Percentiles rank a stretch among this genome's conserved stretches.
Conservation (phyloP, 2,329 filamentous ascomycete genomes). For the Sclerotinia spermophila region DNA sequence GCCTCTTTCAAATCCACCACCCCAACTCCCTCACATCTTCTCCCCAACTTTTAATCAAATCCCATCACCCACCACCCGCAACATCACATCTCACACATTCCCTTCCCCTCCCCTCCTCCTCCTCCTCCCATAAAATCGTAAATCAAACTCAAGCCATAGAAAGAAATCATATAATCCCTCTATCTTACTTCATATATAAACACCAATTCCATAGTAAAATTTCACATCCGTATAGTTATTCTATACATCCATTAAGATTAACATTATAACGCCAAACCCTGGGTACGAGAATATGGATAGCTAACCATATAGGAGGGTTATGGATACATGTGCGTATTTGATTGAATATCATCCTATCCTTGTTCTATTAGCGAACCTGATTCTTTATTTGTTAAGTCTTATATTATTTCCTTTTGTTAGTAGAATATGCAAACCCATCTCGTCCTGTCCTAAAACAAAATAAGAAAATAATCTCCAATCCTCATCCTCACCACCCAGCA, state of each 20-base stretch:
- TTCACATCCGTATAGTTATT: slow-evolving; percentile 57
- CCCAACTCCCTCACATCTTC: slow-evolving; percentile 51
- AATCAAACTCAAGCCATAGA: slow-evolving; percentile 58
- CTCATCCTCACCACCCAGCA: slow-evolving; percentile 68
- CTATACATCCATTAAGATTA: slow-evolving; percentile 67
- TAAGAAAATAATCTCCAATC: slow-evolving; percentile 52
- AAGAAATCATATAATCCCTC: slow-evolving; percentile 54
- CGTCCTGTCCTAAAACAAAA: background rate
- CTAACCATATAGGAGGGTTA: slow-evolving; percentile 84
- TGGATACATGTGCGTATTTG: too few relatives aligned
- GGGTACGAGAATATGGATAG: slow-evolving; percentile 70
- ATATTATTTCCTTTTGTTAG: slow-evolving; percentile 35
- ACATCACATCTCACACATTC: slow-evolving; percentile 51
- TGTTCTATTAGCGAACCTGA: slow-evolving; percentile 69
- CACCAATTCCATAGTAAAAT: slow-evolving; percentile 62
- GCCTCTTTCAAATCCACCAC: slow-evolving; percentile 70
- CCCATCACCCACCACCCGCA: slow-evolving; percentile 51
- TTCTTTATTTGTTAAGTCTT: slow-evolving; percentile 65
- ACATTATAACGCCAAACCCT: too few relatives aligned
- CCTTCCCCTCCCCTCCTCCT: slow-evolving; percentile 46
- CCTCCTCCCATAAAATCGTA: slow-evolving; percentile 47
- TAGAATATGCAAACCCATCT: background rate
- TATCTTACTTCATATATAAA: too few relatives aligned
- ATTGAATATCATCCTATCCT: slow-evolving; percentile 58
- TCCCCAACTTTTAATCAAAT: slow-evolving; percentile 51